Base-by-base conservation (phyloP, 1,139 yeast genomes). In the Scheffersomyces lignicola region DNA sequence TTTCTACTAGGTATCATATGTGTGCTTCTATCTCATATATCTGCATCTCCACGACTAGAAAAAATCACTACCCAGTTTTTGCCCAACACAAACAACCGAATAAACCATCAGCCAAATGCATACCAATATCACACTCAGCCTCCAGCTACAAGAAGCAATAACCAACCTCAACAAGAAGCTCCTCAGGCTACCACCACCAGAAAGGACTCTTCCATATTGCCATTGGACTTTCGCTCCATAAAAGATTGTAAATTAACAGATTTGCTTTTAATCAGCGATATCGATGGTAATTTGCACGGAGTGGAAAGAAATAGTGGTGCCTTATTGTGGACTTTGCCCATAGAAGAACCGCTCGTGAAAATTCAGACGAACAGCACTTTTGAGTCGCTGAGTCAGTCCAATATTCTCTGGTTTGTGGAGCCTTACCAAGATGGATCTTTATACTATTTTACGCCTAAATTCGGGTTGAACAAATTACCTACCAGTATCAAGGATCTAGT, bases 251-350 rank as follows among this genome's bases (percentile, higher is more conserved):
- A 64, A 23, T 64, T 88, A 17, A 70, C 84, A 1, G 79, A 82
- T 46, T 54, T 83, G 17, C 58, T 89, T 2, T 59, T 90, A 12
- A 78, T 87, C 1, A 80, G 95, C 18, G 95, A 92, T 48, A 76
- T 90, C 2, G 97, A 92, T 50, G 98, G 98, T 1, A 81, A 85
- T 18, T 58, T 92, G 13, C 94, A 88, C 54, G 96, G 94, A 0
- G 60, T 92, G 10, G 82, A 83, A 45, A 68, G 98, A 41, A 69
- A 76, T 38, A 78, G 85, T 0, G 98, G 98, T 1, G 76, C 78
- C 26, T 60, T 83, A 13, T 53, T 83, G 12, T 92, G 98, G 98
- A 75, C 89, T 0, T 61, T 90, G 9, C 77, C 74, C 1, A 69
- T 76, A 3, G 71, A 67, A 24, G 73, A 65, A 16, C 78, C 83